Evolutionary conservation across 2,329 filamentous ascomycete genomes (phyloP), one percentile per base, ranked within the genome.

Genomic region (Hypomyces rosellus): DNA sequence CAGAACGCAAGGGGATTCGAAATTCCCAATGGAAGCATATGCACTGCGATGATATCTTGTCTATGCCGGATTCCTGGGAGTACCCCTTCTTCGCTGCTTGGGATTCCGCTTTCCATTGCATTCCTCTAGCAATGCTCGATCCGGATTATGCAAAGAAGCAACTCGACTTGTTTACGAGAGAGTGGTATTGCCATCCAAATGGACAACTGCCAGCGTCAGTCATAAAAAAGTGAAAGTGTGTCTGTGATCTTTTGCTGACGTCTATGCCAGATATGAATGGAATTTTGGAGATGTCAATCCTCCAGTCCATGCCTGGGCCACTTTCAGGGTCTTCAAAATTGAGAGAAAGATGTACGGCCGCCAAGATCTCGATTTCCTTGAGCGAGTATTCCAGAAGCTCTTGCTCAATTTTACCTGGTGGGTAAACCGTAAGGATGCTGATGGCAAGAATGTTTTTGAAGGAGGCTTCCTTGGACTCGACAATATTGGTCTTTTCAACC

Each of bases 151-250:
- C 92, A 49, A 97, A 97, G 80, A 96, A 96, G 74, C 92, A 97
- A 70, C 82, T 97, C 45, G 93, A 97, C 65, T 73, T 97, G 39
- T 92, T 97, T 65, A 97, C 92, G 2, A 81, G 92, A 62, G 93
- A 97, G 73, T 97, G 92, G 93, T 97, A 96, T 74, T 96, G 93
- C 80, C 92, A 97, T 69, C 92, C 92, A 14, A 97, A 97, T 62
- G 93, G 92, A 42, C 92, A 97, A 69, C 74, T 97, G 36, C 89
- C 91, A 46, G 91, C 92, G 60, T 93, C 85, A 66, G 75, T 72
- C 14, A 15, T 12, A 20, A 12, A 4, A 5, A 22, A 13, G 11
- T 18, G 20, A 13, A 9, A 8, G 8, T 7, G 15, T 5, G 7
- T 5, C 16, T 41, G 38, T 20, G 36, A 38, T n/a, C 15, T 20